A percentile compares a stretch with the other conserved stretches of the same genome.
Evolutionary conservation across 2,329 filamentous ascomycete genomes (phyloP).

Genomic region (Diaporthe citriasiana): DNA sequence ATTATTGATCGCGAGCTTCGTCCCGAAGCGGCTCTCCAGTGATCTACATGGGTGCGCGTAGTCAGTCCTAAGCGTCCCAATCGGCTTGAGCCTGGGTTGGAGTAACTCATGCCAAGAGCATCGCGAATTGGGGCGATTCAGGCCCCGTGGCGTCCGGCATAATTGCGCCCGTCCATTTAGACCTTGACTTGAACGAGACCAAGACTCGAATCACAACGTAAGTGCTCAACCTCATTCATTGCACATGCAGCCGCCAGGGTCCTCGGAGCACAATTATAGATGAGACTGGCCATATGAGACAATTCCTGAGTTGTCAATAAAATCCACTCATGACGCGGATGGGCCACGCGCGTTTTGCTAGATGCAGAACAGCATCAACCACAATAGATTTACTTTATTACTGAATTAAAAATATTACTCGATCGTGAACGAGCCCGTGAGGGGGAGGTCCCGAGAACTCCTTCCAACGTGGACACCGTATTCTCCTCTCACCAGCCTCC

Average conservation of each 20-base stretch:
- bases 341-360: neutral
- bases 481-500: constrained; percentile 64
- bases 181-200: neutral
- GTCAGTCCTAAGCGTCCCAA: constrained; percentile 29
- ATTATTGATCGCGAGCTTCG: constrained; percentile 19
- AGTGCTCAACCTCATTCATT: neutral
- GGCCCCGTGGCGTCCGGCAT: constrained; percentile 2
- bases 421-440: constrained; percentile 54
- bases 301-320: no score
- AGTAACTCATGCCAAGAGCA: constrained; percentile 25
- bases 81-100: constrained; percentile 25
- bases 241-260: neutral
- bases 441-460: constrained; percentile 61
- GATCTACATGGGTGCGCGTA: constrained; percentile 22
- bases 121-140: constrained; percentile 3
- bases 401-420: constrained; percentile 13
- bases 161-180: constrained; percentile 29
- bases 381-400: neutral
- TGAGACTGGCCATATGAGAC: neutral
- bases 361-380: neutral
- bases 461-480: constrained; percentile 62
- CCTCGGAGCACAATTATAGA: neutral
- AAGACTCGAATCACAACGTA: neutral
- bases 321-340: neutral
- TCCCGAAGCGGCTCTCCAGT: constrained; percentile 15